Evolutionary conservation across 305 asterid species (phyloP).

Genomic region (Fraxinus nigra): DNA sequence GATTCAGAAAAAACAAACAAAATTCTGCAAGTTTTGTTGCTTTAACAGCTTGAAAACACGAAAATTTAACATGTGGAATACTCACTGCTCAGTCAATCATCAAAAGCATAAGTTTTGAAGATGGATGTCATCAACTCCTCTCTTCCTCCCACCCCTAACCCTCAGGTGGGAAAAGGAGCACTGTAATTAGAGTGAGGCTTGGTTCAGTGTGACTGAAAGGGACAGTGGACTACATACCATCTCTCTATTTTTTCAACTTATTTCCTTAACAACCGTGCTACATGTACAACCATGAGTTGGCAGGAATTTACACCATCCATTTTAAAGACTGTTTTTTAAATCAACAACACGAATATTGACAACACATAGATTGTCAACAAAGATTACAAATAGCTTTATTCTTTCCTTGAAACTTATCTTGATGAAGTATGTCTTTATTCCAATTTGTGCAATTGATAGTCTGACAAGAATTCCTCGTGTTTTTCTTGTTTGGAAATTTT

Average conservation of each 20-base stretch:
- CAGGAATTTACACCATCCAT: no score
- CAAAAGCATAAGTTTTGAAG: not conserved
- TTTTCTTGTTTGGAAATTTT: not conserved
- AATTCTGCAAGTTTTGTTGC: not conserved
- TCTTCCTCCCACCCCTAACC: not conserved
- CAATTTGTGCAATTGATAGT: not conserved
- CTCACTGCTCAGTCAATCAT: not conserved
- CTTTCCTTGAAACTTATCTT: not conserved
- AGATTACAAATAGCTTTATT: no score
- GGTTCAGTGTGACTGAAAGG: not conserved
- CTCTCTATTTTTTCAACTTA: not conserved
- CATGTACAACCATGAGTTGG: no score
- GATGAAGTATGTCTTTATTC: not conserved
- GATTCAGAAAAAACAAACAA: not conserved
- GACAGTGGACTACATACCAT: not conserved
- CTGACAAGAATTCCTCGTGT: not conserved
- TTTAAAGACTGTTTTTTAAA: no score
- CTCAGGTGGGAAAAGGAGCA: not conserved
- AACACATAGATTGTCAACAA: no score
- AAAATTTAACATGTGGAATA: not conserved
- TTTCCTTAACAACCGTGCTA: not conserved
- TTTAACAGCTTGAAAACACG: not conserved
- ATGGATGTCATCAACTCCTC: not conserved
- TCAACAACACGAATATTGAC: no score
- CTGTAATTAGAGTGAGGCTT: not conserved